Base-by-base conservation (phyloP, 148 eudicot genomes). In the Suaeda aralocaspica region DNA sequence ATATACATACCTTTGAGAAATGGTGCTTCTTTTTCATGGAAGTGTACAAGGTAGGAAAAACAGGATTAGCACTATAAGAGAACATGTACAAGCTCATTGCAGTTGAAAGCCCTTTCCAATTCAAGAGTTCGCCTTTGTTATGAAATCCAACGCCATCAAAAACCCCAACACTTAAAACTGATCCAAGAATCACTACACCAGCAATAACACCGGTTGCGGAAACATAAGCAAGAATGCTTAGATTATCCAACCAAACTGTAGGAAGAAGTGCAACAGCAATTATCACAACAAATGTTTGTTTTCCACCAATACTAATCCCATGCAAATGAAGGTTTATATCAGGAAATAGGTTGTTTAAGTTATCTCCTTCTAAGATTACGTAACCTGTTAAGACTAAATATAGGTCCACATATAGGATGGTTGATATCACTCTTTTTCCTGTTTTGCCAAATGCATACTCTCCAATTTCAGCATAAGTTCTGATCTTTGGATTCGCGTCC, bases 281-380 rank as follows among this genome's bases (percentile, higher is more conserved):
- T 2, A 83, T 62, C 14, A 83, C 19, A 3, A 77, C 62, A 56
- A 83, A 83, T 16, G 72, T 73, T 59, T 31, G 33, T 57, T 28
- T 57, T 4, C 60, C 36, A 26, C 60, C 60, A 57, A 57, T 26
- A 1, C 8, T 65, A 16, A 76, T 39, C 12, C 68, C 71, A 31
- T 67, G 15, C 16, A 42, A 25, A 21, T 77, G 45, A 2, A 77
- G 19, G 28, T 19, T 61, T 42, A 77, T 50, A 0, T 29, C 57
- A 1, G 89, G 87, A 42, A 73, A 74, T 11, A 85, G 74, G 25
- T 77, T 79, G 50, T 74, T 77, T 9, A 86, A 53, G 9, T 83
- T 86, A 62, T 86, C 87, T 9, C 89, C 87, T 83, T 83, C 87
- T 9, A 86, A 75, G 9, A 83, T 81, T 16, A 83, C 72, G 53